A percentile compares a stretch with the other conserved stretches of the same genome.
Evolutionary conservation across 495 filamentous ascomycete genomes (phyloP).

Genomic region (Lichenothelia convexa): DNA sequence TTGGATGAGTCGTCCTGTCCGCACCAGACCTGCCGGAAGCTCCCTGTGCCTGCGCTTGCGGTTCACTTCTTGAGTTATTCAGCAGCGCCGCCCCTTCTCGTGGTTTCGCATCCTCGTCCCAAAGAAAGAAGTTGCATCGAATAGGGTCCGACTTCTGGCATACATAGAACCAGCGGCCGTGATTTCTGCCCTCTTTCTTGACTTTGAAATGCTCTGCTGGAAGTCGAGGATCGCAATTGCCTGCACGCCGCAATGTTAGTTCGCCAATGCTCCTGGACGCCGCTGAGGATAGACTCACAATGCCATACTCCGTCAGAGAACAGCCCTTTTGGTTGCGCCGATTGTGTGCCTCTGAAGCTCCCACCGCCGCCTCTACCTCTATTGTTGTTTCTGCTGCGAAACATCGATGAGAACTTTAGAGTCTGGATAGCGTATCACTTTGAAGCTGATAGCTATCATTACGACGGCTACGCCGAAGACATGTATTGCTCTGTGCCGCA

Average conservation of each 20-base stretch:
- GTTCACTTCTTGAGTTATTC: constrained; percentile 29
- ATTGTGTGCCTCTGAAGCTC: not conserved
- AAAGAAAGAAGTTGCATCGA: constrained; percentile 56
- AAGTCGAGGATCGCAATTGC: constrained; percentile 47
- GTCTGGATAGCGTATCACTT: no score
- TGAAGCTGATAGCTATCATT: no score
- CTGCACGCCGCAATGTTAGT: constrained; percentile 12
- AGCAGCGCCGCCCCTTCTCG: constrained; percentile 35
- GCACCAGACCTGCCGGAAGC: no score
- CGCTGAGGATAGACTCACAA: not conserved
- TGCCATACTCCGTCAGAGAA: constrained; percentile 1
- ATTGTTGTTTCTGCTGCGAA: not conserved
- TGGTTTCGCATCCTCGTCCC: constrained; percentile 39
- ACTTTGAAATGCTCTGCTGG: constrained; percentile 40
- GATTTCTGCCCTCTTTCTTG: constrained; percentile 47
- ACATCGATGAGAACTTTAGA: no score
- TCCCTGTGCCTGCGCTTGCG: no score
- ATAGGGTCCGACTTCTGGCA: constrained; percentile 35
- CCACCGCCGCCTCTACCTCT: not conserved
- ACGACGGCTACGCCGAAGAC: no score
- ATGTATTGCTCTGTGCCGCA: no score
- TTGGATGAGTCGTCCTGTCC: no score
- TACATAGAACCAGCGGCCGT: constrained; percentile 36
- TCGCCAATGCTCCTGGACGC: not conserved
- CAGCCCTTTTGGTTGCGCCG: not conserved